Evolutionary conservation across 139 green algal genomes (phyloP).

Genomic region (Chlorella ohadii): DNA sequence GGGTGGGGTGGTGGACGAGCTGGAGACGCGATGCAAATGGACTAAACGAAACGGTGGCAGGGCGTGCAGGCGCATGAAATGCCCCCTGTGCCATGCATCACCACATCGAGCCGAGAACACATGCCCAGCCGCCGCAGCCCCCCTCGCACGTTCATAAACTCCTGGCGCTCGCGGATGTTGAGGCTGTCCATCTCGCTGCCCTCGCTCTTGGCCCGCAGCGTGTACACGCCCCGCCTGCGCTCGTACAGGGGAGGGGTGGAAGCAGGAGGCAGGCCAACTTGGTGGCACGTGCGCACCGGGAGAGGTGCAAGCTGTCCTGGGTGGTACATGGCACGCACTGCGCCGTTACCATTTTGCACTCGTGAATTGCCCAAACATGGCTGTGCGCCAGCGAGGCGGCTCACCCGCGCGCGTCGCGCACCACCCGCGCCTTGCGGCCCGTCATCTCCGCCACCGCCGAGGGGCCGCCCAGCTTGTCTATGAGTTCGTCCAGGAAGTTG

Average conservation of each 20-base stretch:
- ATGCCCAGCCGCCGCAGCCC: too few species aligned
- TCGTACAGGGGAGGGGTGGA: not conserved
- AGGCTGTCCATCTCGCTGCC: constrained; percentile 82
- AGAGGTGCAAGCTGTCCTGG: too few species aligned
- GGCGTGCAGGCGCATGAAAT: too few species aligned
- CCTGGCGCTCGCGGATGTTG: constrained; percentile 75
- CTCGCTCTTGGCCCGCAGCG: constrained; percentile 74
- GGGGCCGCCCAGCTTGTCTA: constrained; percentile 70
- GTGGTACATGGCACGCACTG: too few species aligned
- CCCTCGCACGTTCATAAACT: constrained; percentile 79
- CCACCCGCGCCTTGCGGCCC: constrained; percentile 69
- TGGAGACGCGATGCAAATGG: too few species aligned
- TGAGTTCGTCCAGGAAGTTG: constrained; percentile 87
- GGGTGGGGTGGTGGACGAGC: too few species aligned
- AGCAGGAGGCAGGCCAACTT: not conserved
- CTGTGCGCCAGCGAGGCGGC: not conserved
- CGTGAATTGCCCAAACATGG: too few species aligned
- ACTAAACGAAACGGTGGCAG: too few species aligned
- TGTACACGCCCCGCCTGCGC: constrained; percentile 50
- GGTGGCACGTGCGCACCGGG: too few species aligned
- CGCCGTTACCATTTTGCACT: too few species aligned
- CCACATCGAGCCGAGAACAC: too few species aligned
- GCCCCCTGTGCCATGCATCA: too few species aligned
- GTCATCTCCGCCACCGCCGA: constrained; percentile 85
- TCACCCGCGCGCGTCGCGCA: constrained; percentile 29